Evolutionary conservation across 2,329 filamentous ascomycete genomes (phyloP).

Genomic region (Alternaria brassicae): DNA sequence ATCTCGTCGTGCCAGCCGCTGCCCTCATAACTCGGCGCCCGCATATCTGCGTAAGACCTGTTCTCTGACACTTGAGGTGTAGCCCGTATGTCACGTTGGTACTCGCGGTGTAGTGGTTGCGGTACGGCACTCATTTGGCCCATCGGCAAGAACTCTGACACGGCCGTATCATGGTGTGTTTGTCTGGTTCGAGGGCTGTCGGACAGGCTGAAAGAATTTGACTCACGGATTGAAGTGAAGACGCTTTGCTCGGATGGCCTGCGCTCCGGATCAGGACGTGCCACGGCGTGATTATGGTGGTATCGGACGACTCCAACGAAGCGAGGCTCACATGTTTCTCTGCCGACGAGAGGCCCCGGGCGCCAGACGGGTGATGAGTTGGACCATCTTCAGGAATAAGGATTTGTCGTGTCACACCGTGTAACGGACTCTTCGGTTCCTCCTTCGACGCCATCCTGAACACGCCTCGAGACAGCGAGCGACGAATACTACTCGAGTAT

Average conservation of each 20-base stretch:
- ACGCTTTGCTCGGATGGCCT: slow-evolving; percentile 22
- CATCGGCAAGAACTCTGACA: slow-evolving; percentile 22
- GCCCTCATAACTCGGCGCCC: slow-evolving; percentile 36
- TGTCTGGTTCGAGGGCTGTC: neutral
- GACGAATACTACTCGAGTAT: slow-evolving; percentile 25
- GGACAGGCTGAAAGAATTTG: slow-evolving; percentile 21
- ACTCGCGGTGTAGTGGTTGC: slow-evolving; percentile 15
- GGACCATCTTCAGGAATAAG: slow-evolving; percentile 16
- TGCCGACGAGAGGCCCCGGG: neutral
- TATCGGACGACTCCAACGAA: slow-evolving; percentile 3
- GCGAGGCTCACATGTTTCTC: neutral
- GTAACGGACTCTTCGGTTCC: slow-evolving; percentile 29
- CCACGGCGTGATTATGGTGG: slow-evolving; percentile 5
- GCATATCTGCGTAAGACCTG: slow-evolving; percentile 7
- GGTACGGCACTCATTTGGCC: slow-evolving; percentile 30
- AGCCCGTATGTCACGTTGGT: neutral
- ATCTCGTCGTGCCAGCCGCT: slow-evolving; percentile 31
- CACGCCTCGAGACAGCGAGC: slow-evolving; percentile 23
- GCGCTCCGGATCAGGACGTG: slow-evolving; percentile 13
- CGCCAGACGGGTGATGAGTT: neutral
- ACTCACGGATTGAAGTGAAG: slow-evolving; percentile 23
- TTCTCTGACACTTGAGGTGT: neutral
- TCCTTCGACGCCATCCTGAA: slow-evolving; percentile 11
- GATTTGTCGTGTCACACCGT: slow-evolving; percentile 31
- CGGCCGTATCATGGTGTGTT: neutral